A percentile compares a stretch with the other conserved stretches of the same genome.
phyloP scores from a whole-genome alignment of 1,139 yeast genomes.

The Debaryomyces sp. region DNA sequence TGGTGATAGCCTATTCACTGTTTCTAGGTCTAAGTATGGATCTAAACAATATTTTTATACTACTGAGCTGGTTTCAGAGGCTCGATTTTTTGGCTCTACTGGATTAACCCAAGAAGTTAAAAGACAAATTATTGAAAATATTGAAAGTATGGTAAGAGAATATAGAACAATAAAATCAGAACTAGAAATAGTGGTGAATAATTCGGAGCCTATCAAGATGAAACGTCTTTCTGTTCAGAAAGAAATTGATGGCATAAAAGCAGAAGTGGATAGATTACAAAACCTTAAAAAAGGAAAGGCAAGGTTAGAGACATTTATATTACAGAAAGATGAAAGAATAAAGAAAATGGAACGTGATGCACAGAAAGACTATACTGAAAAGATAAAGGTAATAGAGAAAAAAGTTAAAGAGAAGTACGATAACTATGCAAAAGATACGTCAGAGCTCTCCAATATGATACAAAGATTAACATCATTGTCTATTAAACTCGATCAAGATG shows the following conservation, averaged over 20 bases:
- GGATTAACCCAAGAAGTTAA: slow-evolving; percentile 47
- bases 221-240: slow-evolving; percentile 12
- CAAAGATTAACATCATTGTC: slow-evolving; percentile 23
- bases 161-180: slow-evolving; percentile 11
- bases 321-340: slow-evolving; percentile 25
- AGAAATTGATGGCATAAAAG: slow-evolving; percentile 12
- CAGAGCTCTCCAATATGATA: slow-evolving; percentile 18
- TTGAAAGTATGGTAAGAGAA: slow-evolving; percentile 20
- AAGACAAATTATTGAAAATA: slow-evolving; percentile 18
- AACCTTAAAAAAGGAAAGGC: slow-evolving; percentile 15
- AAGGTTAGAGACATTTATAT: slow-evolving; percentile 25
- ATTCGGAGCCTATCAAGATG: slow-evolving; percentile 7
- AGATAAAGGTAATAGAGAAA: slow-evolving; percentile 24
- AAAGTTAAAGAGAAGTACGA: slow-evolving; percentile 28
- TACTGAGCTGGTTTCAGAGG: slow-evolving; percentile 34
- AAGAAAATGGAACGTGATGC: slow-evolving; percentile 28
- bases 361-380: slow-evolving; percentile 31
- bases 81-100: slow-evolving; percentile 42
- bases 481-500: slow-evolving; percentile 24
- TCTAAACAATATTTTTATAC: slow-evolving; percentile 48
- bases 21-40: slow-evolving; percentile 63
- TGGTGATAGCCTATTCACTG: slow-evolving; percentile 54
- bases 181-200: slow-evolving; percentile 1
- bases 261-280: slow-evolving; percentile 11
- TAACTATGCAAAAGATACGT: slow-evolving; percentile 20